A percentile compares a stretch with the other conserved stretches of the same genome.
These are phyloP conservation scores for Penicillium paxilli DNA, from an alignment of 495 filamentous ascomycete species.

Conservation along the genomic window DNA sequence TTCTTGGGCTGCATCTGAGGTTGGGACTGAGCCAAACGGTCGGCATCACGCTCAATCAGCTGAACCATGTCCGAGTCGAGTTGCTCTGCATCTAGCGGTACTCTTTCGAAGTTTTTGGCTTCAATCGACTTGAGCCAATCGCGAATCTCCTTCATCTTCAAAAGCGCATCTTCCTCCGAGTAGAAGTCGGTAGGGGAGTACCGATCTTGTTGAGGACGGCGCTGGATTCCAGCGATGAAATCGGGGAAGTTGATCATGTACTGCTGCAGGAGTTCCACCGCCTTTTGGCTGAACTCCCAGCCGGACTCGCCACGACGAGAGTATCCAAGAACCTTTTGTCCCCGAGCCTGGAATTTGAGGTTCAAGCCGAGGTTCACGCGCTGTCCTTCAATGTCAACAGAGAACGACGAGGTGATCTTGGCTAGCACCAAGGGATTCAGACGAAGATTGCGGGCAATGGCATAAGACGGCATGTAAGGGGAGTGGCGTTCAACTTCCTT, in stretches of 20 bases:
- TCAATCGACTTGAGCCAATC: conserved; percentile 90
- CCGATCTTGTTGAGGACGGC: conserved; percentile 68
- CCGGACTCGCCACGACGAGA: conserved; percentile 79
- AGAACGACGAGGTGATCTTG: conserved; percentile 94
- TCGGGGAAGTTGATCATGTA: conserved; percentile 96
- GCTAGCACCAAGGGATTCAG: conserved; percentile 86
- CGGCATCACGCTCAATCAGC: conserved; percentile 75
- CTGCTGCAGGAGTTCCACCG: conserved; percentile 72
- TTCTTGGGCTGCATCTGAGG: conserved; percentile 56
- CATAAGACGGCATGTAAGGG: conserved; percentile 82
- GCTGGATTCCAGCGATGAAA: conserved; percentile 84
- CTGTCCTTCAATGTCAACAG: conserved; percentile 72
- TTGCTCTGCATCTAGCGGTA: conserved; percentile 93
- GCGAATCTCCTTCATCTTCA: conserved; percentile 76
- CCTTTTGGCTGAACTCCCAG: conserved; percentile 93
- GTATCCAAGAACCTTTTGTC: conserved; percentile 95
- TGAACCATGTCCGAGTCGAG: conserved; percentile 88
- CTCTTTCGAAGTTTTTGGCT: conserved; percentile 85
- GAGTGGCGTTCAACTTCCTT: conserved; percentile 61
- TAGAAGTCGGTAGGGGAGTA: conserved; percentile 89
- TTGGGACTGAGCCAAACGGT: conserved; percentile 51
- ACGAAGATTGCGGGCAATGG: conserved; percentile 75
- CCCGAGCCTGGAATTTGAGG: conserved; percentile 92
- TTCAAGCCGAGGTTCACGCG: conserved; percentile 91
- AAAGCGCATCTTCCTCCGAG: conserved; percentile 60